phyloP scores from a whole-genome alignment of 495 filamentous ascomycete species.

The Friedmanniomyces simplex region DNA sequence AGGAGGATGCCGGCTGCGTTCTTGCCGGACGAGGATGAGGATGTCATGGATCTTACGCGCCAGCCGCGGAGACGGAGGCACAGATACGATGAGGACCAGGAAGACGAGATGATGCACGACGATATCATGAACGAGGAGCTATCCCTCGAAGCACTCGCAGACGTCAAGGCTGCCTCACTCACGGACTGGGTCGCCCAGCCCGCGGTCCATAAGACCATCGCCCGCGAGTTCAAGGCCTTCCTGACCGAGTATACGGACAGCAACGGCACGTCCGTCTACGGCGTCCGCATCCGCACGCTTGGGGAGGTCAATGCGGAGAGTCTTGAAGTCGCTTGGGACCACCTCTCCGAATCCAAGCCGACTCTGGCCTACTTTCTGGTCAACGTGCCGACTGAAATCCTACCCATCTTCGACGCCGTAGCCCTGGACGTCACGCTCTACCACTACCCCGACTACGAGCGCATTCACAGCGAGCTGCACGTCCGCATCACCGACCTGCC shows the following conservation, averaged over 20 bases:
- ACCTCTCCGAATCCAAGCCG: constrained; percentile 81
- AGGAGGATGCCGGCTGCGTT: constrained; percentile 75
- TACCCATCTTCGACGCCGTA: constrained; percentile 94
- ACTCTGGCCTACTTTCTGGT: constrained; percentile 95
- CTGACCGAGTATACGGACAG: constrained; percentile 90
- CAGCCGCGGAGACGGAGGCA: constrained; percentile 71
- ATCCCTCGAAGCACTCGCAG: constrained; percentile 78
- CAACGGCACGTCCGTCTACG: constrained; percentile 81
- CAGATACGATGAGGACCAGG: constrained; percentile 86
- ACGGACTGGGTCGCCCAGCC: constrained; percentile 92
- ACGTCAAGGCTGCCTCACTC: constrained; percentile 81
- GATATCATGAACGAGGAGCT: constrained; percentile 93
- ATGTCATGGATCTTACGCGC: constrained; percentile 66
- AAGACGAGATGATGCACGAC: constrained; percentile 77
- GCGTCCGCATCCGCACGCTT: constrained; percentile 79
- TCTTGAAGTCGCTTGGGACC: constrained; percentile 90
- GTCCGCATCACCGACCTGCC: constrained; percentile 93
- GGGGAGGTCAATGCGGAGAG: constrained; percentile 96
- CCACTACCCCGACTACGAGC: constrained; percentile 94
- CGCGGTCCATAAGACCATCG: constrained; percentile 84
- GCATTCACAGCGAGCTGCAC: constrained; percentile 96
- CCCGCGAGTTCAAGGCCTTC: constrained; percentile 94
- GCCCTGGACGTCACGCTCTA: constrained; percentile 91
- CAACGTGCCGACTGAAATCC: constrained; percentile 84
- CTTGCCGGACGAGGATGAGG: constrained; percentile 78